These are phyloP conservation scores for Thecaphora thlaspeos DNA, from an alignment of 1,284 basidiomycete species.

Conservation along the genomic window DNA sequence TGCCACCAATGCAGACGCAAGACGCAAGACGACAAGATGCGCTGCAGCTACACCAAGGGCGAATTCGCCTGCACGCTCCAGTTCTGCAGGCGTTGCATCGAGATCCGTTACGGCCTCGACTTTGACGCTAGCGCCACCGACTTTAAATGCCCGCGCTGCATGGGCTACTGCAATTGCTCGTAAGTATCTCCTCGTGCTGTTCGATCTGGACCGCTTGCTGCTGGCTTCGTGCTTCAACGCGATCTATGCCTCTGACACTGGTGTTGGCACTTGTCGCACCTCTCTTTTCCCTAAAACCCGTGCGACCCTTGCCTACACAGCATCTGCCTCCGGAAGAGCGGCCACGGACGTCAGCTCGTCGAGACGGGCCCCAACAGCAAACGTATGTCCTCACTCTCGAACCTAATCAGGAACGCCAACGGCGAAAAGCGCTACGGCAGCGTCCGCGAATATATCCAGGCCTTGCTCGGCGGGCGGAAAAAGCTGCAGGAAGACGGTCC, in stretches of 20 bases:
- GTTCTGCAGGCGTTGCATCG: constrained; percentile 28
- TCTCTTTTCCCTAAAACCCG: too few relatives aligned
- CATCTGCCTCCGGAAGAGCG: constrained; percentile 20
- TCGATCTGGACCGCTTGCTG: too few relatives aligned
- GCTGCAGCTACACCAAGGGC: constrained; percentile 12
- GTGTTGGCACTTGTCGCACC: too few relatives aligned
- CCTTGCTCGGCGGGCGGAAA: constrained; percentile 3
- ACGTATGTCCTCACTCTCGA: constrained; percentile 8
- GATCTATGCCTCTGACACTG: too few relatives aligned
- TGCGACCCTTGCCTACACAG: too few relatives aligned
- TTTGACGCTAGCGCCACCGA: constrained; percentile 13
- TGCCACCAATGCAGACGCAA: constrained; percentile 42
- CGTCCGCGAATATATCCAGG: constrained; percentile 5
- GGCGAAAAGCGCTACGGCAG: constrained; percentile 1
- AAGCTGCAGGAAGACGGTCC: too few relatives aligned
- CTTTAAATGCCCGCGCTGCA: constrained; percentile 31
- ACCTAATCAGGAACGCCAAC: constrained; percentile 6
- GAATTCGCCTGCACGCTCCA: constrained; percentile 13
- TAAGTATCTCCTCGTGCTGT: constrained; percentile 1
- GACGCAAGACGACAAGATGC: constrained; percentile 28
- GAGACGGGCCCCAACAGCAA: constrained; percentile 4
- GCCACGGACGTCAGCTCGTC: constrained; percentile 10
- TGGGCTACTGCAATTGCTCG: constrained; percentile 36
- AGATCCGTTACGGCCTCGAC: constrained; percentile 14
- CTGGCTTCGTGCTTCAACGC: too few relatives aligned